These are phyloP conservation scores for Cytospora mali DNA, from an alignment of 2,329 filamentous ascomycete genomes.

Conservation along the genomic window DNA sequence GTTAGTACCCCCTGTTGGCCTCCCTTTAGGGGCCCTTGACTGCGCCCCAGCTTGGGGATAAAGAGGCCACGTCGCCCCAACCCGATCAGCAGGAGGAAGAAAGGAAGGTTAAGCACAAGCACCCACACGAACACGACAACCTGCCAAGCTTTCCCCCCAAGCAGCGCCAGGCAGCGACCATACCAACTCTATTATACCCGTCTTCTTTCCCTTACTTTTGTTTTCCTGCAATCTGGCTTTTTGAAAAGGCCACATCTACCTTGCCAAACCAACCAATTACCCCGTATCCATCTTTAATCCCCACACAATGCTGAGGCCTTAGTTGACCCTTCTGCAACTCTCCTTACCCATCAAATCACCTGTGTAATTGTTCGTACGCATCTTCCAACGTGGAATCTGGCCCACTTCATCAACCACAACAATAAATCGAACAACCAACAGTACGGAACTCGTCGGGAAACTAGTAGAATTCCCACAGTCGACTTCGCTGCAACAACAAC, in stretches of 20 bases:
- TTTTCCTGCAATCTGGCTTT: slow-evolving; percentile 19
- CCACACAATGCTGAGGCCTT: slow-evolving; percentile 23
- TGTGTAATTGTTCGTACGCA: slow-evolving; percentile 19
- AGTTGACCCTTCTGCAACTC: slow-evolving; percentile 17
- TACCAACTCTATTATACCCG: not conserved
- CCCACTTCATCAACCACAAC: not conserved
- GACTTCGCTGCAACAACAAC: slow-evolving; percentile 1
- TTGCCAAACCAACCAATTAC: not conserved
- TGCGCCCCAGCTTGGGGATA: slow-evolving; percentile 18
- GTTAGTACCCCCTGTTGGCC: slow-evolving; percentile 1
- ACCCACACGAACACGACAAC: slow-evolving; percentile 15
- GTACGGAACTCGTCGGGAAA: slow-evolving; percentile 9
- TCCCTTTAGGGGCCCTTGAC: slow-evolving; percentile 12
- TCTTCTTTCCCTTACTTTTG: slow-evolving; percentile 3
- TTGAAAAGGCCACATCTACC: not conserved
- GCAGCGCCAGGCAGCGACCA: slow-evolving; percentile 1
- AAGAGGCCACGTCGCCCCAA: slow-evolving; percentile 28
- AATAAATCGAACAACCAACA: slow-evolving; percentile 10
- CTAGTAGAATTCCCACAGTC: not conserved
- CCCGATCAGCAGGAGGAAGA: slow-evolving; percentile 6
- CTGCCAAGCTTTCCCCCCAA: slow-evolving; percentile 4
- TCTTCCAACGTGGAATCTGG: slow-evolving; percentile 8
- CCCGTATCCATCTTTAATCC: slow-evolving; percentile 5
- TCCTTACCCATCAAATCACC: slow-evolving; percentile 6
- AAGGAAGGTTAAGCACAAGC: slow-evolving; percentile 6